Conservation (phyloP, 2,329 filamentous ascomycete genomes). For the Colletotrichum godetiae region DNA sequence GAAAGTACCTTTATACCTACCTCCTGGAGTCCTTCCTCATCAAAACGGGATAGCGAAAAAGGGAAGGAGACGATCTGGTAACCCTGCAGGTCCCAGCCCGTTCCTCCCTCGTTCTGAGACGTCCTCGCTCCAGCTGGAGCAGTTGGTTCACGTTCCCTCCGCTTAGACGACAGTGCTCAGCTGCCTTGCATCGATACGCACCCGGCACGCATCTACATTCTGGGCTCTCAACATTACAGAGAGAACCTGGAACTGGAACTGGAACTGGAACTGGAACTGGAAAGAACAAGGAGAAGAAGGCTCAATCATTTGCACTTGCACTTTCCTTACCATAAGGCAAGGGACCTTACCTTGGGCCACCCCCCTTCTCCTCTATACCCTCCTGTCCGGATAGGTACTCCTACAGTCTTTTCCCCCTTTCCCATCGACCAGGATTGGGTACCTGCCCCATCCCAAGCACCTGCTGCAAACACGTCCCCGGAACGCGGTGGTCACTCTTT, state of each 20-base stretch:
- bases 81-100: not conserved
- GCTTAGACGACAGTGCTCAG: constrained; percentile 12
- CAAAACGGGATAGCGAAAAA: not conserved
- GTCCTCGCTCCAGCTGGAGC: not conserved
- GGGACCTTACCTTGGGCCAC: not conserved
- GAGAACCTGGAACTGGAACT: too few relatives aligned
- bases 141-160: constrained; percentile 28
- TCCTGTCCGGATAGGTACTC: not conserved
- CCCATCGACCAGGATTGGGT: not conserved
- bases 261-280: not conserved
- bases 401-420: not conserved
- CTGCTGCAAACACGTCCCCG: not conserved
- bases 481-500: not conserved
- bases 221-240: not conserved
- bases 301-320: not conserved
- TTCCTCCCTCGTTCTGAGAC: not conserved
- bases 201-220: not conserved
- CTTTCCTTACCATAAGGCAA: not conserved
- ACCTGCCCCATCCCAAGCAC: not conserved
- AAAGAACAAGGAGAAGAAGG: not conserved
- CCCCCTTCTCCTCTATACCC: not conserved
- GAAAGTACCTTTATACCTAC: not conserved
- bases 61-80: not conserved
- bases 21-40: not conserved
- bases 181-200: constrained; percentile 15